A percentile compares a stretch with the other conserved stretches of the same genome.
Conservation (phyloP, 345 rosid genomes). For the Citrus sp. region DNA sequence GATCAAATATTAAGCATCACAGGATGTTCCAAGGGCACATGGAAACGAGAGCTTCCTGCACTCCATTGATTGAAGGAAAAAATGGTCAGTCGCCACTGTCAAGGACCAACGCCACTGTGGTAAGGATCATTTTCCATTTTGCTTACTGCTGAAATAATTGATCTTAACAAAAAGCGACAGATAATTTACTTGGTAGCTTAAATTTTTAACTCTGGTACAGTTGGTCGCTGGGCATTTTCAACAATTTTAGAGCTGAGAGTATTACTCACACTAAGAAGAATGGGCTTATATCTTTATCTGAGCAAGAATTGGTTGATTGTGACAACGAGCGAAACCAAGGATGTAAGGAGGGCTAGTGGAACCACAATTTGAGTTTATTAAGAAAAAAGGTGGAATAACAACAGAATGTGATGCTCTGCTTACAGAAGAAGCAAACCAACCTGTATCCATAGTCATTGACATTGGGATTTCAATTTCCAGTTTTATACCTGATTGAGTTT, state of each 20-base stretch:
- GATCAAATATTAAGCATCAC: slow-evolving; percentile 72
- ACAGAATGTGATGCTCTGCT: slow-evolving; percentile 62
- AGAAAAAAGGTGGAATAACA: slow-evolving; percentile 51
- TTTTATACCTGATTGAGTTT: slow-evolving; percentile 64
- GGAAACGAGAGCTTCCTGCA: slow-evolving; percentile 37
- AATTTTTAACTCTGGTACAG: slow-evolving; percentile 21
- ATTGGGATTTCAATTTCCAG: slow-evolving; percentile 67
- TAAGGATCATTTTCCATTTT: slow-evolving; percentile 12
- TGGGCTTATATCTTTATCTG: slow-evolving; percentile 54
- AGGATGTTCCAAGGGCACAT: slow-evolving; percentile 46
- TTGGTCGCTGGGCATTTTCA: slow-evolving; percentile 85
- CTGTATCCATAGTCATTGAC: slow-evolving; percentile 66
- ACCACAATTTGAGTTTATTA: slow-evolving; percentile 57
- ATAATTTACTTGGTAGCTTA: background rate
- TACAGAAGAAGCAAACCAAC: slow-evolving; percentile 63
- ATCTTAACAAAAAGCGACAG: background rate
- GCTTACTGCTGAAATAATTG: background rate
- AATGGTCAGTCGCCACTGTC: slow-evolving; percentile 66
- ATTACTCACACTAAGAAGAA: slow-evolving; percentile 58
- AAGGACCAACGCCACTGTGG: slow-evolving; percentile 92
- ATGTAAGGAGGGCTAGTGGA: slow-evolving; percentile 77
- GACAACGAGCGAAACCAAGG: slow-evolving; percentile 64
- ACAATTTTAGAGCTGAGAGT: slow-evolving; percentile 64
- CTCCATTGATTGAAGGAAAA: slow-evolving; percentile 72
- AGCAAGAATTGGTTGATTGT: slow-evolving; percentile 68